Evolutionary conservation across 257 asterid genomes (phyloP), one percentile per base, ranked within the genome.

Genomic region (Nicotiana otophora): DNA sequence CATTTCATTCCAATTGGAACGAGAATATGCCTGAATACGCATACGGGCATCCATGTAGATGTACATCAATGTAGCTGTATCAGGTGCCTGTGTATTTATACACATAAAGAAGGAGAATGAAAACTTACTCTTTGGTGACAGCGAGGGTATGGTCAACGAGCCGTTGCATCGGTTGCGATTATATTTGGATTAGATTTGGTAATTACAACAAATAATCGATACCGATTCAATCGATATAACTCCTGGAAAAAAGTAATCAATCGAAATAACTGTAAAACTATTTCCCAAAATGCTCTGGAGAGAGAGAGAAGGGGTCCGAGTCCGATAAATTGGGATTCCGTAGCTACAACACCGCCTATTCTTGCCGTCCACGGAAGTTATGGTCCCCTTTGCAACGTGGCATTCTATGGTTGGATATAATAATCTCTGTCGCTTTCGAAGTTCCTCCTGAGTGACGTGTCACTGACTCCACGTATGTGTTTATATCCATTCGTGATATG

Each of bases 131-230:
- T 84, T 96, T 94, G 78, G 97, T 89, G 48, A 93, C 90, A 77
- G 99, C 98, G 57, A 96, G 91, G 90, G 90, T 92, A 91, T 91
- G 90, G 92, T 96, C 99, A 87, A 96, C 99, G 61, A 87, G 84
- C 86, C 97, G 91, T 90, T 96, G 99, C 96, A 96, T 91, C 91
- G 94, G 87, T 86, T 84, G 72, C 81, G 83, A 81, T 65, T 82
- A 84, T 61, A 77, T 54, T 65, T 36, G 55, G 51, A 72, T 65
- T 74, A 36, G 57, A 68, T 65, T 64, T 30, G 77, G 36, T 72
- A 72, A 46, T 30, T 42, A 23, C 11, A 42, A 72, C 30, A 66
- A 81, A 81, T n/a, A 42, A 81, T 81, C 28, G 46, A 81, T 53
- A 65, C 78, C 84, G 67, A 81, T 8, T 46, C n/a, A 74, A 74